These are phyloP conservation scores for Bidens hawaiensis DNA, from an alignment of 140 eudicot species.

Conservation along the genomic window DNA sequence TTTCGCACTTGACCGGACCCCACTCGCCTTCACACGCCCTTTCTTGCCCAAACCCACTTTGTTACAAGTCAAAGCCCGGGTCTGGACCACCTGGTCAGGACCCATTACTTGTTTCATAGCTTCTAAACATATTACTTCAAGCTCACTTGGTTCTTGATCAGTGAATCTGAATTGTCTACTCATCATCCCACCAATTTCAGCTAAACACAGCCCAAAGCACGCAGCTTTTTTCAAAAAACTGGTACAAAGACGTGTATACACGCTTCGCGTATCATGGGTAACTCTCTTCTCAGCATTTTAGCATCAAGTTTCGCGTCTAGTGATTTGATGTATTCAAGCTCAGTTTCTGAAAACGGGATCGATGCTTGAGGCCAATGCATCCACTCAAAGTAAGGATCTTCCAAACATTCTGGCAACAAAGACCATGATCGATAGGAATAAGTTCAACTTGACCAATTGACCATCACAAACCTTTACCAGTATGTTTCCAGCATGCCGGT, in stretches of 20 bases:
- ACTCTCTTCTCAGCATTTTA: slow-evolving; percentile 52
- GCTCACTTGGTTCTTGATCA: slow-evolving; percentile 72
- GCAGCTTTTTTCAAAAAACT: slow-evolving; percentile 59
- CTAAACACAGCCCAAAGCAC: slow-evolving; percentile 53
- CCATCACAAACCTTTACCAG: slow-evolving; percentile 51
- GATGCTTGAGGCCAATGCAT: slow-evolving; percentile 85
- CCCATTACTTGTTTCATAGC: slow-evolving; percentile 35
- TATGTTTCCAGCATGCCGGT: slow-evolving; percentile 67
- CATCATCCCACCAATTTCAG: slow-evolving; percentile 80
- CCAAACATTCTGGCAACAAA: slow-evolving; percentile 70
- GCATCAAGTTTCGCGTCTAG: slow-evolving; percentile 48
- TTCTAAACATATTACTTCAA: slow-evolving; percentile 58
- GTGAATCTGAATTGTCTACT: slow-evolving; percentile 50
- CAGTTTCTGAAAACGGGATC: slow-evolving; percentile 52
- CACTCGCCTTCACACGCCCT: slow-evolving; percentile 26
- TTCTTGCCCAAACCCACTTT: slow-evolving; percentile 29
- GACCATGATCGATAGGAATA: slow-evolving; percentile 75
- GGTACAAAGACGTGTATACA: slow-evolving; percentile 60
- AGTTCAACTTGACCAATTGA: slow-evolving; percentile 45
- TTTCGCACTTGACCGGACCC: slow-evolving; percentile 47
- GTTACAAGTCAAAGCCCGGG: slow-evolving; percentile 23
- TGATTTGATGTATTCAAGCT: slow-evolving; percentile 50
- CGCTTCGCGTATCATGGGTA: slow-evolving; percentile 76
- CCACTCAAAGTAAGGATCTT: slow-evolving; percentile 79
- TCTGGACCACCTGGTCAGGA: too few relatives aligned